A percentile compares a stretch with the other conserved stretches of the same genome.
These are phyloP conservation scores for Ustilago trichophora DNA, from an alignment of 1,284 basidiomycete genomes.

Conservation along the genomic window DNA sequence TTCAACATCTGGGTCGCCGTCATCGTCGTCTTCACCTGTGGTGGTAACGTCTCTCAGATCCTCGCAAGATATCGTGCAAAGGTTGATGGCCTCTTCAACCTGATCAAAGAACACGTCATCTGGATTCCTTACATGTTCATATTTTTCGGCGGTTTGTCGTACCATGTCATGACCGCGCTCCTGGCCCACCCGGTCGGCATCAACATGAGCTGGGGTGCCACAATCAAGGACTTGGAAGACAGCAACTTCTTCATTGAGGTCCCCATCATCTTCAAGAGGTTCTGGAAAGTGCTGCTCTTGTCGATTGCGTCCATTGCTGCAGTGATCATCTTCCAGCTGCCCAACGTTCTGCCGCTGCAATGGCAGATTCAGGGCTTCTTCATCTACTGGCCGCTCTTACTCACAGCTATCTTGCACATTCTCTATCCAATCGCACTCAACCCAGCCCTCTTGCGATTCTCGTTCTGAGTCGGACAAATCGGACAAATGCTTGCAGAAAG, in stretches of 20 bases:
- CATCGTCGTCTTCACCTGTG: slow-evolving; percentile 77
- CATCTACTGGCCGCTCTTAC: slow-evolving; percentile 28
- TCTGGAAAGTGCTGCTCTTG: slow-evolving; percentile 70
- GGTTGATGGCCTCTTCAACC: slow-evolving; percentile 71
- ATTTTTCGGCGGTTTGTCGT: slow-evolving; percentile 43
- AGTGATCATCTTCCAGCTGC: slow-evolving; percentile 34
- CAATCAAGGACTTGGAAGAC: slow-evolving; percentile 51
- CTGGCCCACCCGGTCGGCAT: slow-evolving; percentile 83
- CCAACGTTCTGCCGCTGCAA: slow-evolving; percentile 71
- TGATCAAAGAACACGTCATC: slow-evolving; percentile 75
- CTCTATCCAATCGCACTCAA: slow-evolving; percentile 52
- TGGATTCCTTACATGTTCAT: slow-evolving; percentile 75
- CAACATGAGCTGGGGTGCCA: slow-evolving; percentile 77
- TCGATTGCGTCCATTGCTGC: slow-evolving; percentile 72
- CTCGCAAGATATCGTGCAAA: slow-evolving; percentile 80
- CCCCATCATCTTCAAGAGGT: slow-evolving; percentile 73
- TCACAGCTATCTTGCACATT: slow-evolving; percentile 23
- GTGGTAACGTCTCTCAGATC: slow-evolving; percentile 77
- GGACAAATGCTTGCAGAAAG: no score
- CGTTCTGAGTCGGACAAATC: no score
- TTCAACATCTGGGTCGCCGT: slow-evolving; percentile 82
- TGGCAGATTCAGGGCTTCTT: slow-evolving; percentile 70
- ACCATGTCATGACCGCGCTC: slow-evolving; percentile 74
- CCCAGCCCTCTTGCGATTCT: slow-evolving; percentile 50
- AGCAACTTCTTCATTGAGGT: slow-evolving; percentile 85